These are phyloP conservation scores for Neonectria faginata DNA, from an alignment of 2,329 filamentous ascomycete species.

Conservation along the genomic window DNA sequence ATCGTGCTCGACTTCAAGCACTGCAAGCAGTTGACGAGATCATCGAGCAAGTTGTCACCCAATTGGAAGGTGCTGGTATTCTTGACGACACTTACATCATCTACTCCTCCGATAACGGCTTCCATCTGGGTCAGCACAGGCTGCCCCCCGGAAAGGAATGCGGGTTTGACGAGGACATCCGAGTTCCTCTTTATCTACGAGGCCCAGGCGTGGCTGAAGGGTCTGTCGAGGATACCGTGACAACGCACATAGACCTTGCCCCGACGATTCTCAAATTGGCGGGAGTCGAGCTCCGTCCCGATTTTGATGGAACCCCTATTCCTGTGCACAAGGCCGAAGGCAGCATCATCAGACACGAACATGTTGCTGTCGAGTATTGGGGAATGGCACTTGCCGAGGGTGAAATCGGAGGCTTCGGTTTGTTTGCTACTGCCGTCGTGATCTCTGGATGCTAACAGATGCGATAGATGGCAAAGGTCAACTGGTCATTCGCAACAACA, in stretches of 20 bases:
- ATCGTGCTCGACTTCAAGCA: slow-evolving; percentile 62
- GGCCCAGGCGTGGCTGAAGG: slow-evolving; percentile 63
- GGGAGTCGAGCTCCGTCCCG: slow-evolving; percentile 55
- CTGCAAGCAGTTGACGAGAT: slow-evolving; percentile 69
- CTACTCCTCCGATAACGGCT: slow-evolving; percentile 71
- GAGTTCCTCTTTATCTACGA: slow-evolving; percentile 67
- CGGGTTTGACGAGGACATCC: slow-evolving; percentile 69
- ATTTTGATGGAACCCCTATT: slow-evolving; percentile 70
- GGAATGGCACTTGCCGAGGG: slow-evolving; percentile 57
- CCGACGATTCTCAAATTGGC: slow-evolving; percentile 67
- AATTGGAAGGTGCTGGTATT: slow-evolving; percentile 64
- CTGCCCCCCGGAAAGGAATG: slow-evolving; percentile 69
- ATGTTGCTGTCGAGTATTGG: slow-evolving; percentile 70
- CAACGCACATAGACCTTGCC: slow-evolving; percentile 72
- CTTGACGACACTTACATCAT: slow-evolving; percentile 72
- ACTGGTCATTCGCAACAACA: slow-evolving; percentile 57
- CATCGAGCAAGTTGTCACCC: slow-evolving; percentile 58
- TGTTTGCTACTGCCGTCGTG: not conserved
- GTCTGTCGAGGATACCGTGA: slow-evolving; percentile 57
- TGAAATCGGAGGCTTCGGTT: slow-evolving; percentile 44
- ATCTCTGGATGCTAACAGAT: slow-evolving; percentile 16
- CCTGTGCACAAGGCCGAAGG: slow-evolving; percentile 50
- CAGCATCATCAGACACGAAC: slow-evolving; percentile 57
- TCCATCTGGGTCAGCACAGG: slow-evolving; percentile 70
- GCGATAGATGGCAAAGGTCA: slow-evolving; percentile 38